Base-by-base conservation (phyloP, 495 filamentous ascomycete genomes). In the Bacidia gigantensis region DNA sequence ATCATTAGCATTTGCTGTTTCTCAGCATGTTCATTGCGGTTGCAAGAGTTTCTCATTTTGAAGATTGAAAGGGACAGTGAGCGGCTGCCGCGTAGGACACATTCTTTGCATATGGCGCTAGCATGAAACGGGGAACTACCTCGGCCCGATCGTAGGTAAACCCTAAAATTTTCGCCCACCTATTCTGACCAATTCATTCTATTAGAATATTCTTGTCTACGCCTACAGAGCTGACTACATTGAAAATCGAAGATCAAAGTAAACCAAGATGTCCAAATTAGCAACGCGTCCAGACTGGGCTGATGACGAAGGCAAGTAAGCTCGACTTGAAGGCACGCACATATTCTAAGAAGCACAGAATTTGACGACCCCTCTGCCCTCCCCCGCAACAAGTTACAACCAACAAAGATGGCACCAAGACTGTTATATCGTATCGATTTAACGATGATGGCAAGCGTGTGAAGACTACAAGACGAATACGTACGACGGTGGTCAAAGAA, bases 391-490 rank as follows among this genome's bases (percentile, higher is more conserved):
- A 89, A 68, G 82, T 90, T 54, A 89, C 83, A 64, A 81, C 80
- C 57, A 96, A 97, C 82, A 89, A 95, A 72, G 92, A 98, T 65
- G 92, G 93, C 61, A 95, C 87, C 64, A 93, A 95, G 69, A 97
- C 93, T 35, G 84, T 90, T 60, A 79, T 92, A 58, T 86, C 85
- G 53, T 94, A 88, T 78, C 78, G 82, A 45, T 81, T 86, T 74
- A 89, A 92, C 73, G 92, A 97, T 57, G 79, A 89, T 46, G 84
- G 86, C 67, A 89, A 95, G 71, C 92, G 92, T 65, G 85, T 96
- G 58, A 95, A 95, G 76, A 88, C 89, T 29, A 95, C 89, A 40
- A 89, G 89, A 59, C 84, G 87, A 53, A 92, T 97, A 70, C 86
- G 87, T 62, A 84, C 87, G 47, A 93, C 86, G 56, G 77, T 89